Percentiles rank a stretch among this genome's conserved stretches.
Conservation (phyloP, 371 early-diverging fungal species). For the Chytridiales sp. region DNA sequence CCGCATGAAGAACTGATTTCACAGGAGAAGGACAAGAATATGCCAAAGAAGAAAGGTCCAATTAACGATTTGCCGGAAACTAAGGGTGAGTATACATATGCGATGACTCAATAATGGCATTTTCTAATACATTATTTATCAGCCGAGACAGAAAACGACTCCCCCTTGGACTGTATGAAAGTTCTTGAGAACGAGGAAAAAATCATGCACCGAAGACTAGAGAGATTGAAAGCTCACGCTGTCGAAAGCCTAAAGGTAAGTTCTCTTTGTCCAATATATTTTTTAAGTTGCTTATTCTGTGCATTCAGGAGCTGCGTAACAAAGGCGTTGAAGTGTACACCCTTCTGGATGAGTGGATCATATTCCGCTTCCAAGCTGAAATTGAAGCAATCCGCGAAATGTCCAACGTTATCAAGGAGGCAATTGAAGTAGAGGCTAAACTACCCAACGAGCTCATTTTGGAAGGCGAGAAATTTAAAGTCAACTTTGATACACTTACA, state of each 20-base stretch:
- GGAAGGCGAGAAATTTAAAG: conserved; percentile 51
- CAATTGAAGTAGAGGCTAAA: conserved; percentile 50
- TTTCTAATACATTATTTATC: neutral
- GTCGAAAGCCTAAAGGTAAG: conserved; percentile 40
- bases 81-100: conserved; percentile 25
- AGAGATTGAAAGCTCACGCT: conserved; percentile 40
- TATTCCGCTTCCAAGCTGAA: conserved; percentile 45
- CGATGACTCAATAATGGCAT: neutral
- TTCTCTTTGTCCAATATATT: neutral
- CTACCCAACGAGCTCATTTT: conserved; percentile 51
- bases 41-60: conserved; percentile 33
- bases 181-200: conserved; percentile 45
- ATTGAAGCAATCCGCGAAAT: conserved; percentile 55
- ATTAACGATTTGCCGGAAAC: conserved; percentile 25
- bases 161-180: conserved; percentile 38
- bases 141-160: conserved; percentile 36
- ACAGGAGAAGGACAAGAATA: conserved; percentile 42
- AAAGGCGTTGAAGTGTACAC: conserved; percentile 48
- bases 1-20: conserved; percentile 30
- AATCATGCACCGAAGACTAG: conserved; percentile 38
- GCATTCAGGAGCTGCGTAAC: conserved; percentile 47
- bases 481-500: conserved; percentile 45
- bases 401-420: conserved; percentile 49
- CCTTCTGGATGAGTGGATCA: conserved; percentile 53
- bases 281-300: neutral